Evolutionary conservation across 2,329 filamentous ascomycete genomes (phyloP), one percentile per base, ranked within the genome.

Genomic region (Sarocladium oryzae): DNA sequence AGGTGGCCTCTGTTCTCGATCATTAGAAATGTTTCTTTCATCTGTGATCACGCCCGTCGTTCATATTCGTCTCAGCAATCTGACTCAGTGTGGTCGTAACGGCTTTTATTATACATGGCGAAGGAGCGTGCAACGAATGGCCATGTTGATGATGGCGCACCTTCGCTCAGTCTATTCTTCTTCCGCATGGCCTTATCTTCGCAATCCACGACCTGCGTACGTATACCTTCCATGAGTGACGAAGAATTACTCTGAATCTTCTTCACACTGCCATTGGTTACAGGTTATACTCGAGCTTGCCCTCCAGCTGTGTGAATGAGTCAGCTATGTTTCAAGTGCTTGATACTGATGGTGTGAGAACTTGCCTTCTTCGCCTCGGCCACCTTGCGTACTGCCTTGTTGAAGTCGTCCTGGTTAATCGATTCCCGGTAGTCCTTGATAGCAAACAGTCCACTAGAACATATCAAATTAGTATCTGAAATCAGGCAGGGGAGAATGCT

Each of bases 331-430:
- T n/a, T n/a, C n/a, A n/a, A n/a, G n/a, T n/a, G n/a, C n/a, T n/a
- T n/a, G n/a, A n/a, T n/a, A n/a, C n/a, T n/a, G n/a, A n/a, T n/a
- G n/a, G n/a, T n/a, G n/a, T n/a, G n/a, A n/a, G n/a, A n/a, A 48
- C 43, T 48, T 48, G 20, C 43, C 43, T 99, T 99, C 88, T 99
- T 99, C 55, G 89, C 80, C 72, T 99, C 93, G 15, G 88, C 90
- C 59, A 99, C 87, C 81, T 99, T 99, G 59, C 93, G 85, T 51
- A 99, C 93, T 3, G 93, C 93, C 74, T 96, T 96, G 77, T 96
- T 99, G 83, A 97, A 96, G 66, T 99, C 93, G 63, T 99, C 93
- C 69, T 99, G 93, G 72, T 88, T 97, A 71, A 99, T 88, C 11
- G 90, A 84, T 62, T 99, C 93, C 55, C 95, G 79, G 69, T 97